Conservation (phyloP, 1,139 yeast species). For the Kluyveromyces sp. region DNA sequence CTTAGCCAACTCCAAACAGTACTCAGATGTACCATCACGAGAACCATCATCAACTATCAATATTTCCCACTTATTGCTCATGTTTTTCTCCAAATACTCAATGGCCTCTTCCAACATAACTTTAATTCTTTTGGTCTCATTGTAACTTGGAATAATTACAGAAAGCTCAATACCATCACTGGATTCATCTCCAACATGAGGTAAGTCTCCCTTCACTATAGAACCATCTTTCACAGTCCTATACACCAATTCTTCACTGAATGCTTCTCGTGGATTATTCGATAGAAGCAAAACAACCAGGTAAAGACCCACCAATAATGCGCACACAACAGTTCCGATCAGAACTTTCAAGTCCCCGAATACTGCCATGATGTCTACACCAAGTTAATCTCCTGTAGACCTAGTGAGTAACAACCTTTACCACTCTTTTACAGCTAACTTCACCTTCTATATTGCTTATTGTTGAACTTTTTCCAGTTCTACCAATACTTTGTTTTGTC, state of each 20-base stretch:
- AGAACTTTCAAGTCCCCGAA: conserved; percentile 7
- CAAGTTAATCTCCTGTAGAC: background rate
- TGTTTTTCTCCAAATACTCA: conserved; percentile 38
- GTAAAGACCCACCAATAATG: conserved; percentile 32
- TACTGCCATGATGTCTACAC: conserved; percentile 6
- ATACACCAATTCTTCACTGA: conserved; percentile 43
- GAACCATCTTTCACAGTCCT: conserved; percentile 30
- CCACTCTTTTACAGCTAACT: background rate
- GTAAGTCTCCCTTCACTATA: conserved; percentile 15
- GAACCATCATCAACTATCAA: conserved; percentile 90
- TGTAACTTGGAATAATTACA: conserved; percentile 85
- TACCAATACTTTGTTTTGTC: too few relatives aligned
- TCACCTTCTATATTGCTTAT: background rate
- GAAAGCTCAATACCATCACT: conserved; percentile 43
- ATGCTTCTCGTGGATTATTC: conserved; percentile 56
- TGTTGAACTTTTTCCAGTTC: background rate
- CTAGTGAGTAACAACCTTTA: background rate
- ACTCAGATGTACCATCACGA: conserved; percentile 66
- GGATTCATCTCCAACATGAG: conserved; percentile 18
- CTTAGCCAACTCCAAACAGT: conserved; percentile 60
- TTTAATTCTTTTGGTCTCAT: conserved; percentile 68
- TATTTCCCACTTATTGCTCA: conserved; percentile 52
- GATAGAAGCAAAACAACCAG: conserved; percentile 42
- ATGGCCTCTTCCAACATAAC: conserved; percentile 75
- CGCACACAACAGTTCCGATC: conserved; percentile 9